phyloP scores from a whole-genome alignment of 164 flowering plant species.

The Piper longum region DNA sequence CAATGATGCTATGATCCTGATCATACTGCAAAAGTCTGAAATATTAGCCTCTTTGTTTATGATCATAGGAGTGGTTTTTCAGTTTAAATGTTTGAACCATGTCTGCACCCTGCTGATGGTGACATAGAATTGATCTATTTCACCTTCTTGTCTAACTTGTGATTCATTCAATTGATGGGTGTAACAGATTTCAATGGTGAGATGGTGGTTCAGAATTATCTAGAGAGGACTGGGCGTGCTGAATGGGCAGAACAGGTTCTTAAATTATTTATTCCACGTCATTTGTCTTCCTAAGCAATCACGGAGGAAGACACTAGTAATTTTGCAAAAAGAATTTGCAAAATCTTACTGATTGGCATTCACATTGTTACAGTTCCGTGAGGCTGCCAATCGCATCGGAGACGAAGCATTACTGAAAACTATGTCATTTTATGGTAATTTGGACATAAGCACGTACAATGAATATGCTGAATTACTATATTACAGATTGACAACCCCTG shows the following conservation, averaged over 20 bases:
- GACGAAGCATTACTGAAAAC: slow-evolving; percentile 47
- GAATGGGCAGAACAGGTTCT: slow-evolving; percentile 84
- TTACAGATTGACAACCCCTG: no score
- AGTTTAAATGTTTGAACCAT: no score
- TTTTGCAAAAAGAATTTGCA: not conserved
- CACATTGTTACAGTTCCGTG: slow-evolving; percentile 49
- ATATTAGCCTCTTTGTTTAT: not conserved
- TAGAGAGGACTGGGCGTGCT: slow-evolving; percentile 64
- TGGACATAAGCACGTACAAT: slow-evolving; percentile 2
- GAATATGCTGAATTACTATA: not conserved
- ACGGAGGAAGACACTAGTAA: not conserved
- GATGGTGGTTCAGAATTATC: slow-evolving; percentile 72
- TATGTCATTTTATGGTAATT: slow-evolving; percentile 83
- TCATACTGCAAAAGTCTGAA: not conserved
- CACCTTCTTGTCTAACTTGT: not conserved
- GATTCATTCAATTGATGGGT: not conserved
- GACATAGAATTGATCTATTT: no score
- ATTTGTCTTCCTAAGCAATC: not conserved
- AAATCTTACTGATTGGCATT: not conserved
- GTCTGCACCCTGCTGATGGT: no score
- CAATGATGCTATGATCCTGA: not conserved
- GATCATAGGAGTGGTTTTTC: not conserved
- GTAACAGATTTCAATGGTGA: slow-evolving; percentile 82
- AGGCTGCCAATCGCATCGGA: slow-evolving; percentile 54
- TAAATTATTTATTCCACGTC: not conserved